Base-by-base conservation (phyloP, 495 filamentous ascomycete species). In the Penicillium pulvis region DNA sequence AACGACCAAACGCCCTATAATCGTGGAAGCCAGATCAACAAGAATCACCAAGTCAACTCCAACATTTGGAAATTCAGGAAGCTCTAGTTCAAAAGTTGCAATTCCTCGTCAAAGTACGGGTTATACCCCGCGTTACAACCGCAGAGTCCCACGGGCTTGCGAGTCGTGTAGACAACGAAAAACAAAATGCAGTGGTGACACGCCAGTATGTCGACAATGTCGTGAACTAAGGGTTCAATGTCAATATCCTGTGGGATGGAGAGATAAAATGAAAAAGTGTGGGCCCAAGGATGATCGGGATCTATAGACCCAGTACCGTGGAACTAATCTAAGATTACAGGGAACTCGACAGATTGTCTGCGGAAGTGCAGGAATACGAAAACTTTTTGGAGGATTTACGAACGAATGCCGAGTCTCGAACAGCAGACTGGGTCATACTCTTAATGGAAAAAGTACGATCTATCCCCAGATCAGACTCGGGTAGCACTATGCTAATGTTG, bases 141-240 rank as follows among this genome's bases (percentile, higher is more conserved):
- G 71, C n/a, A 72, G 79, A 19, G 79, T 82, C 20, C 75, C 75
- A 17, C 69, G 80, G 51, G 88, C 88, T 17, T 91, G 88, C 64
- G 87, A 87, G 79, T 87, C 87, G 6, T 91, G 88, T 72, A 73
- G 88, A 50, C 81, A 86, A 59, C 78, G 88, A 39, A 87, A 87
- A 63, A 83, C 83, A 47, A 87, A 86, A 69, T 86, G 84, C 68
- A 83, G 79, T 57, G 84, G 84, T 28, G 80, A 78, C 44, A 77
- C 75, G 16, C 85, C 85, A 6, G 59, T 75, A 16, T 87, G 85
- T 67, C 75, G 77, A 49, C 83, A 86, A 64, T 87, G 85, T 62
- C 69, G 73, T 49, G 80, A 83, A 57, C 74, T 83, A 46, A 69
- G 74, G 46, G 66, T 80, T n/a, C 33, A 30, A 10, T 87, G 85